A percentile compares a stretch with the other conserved stretches of the same genome.
Conservation (phyloP, 2,329 filamentous ascomycete genomes). For the Penicillium sp. region DNA sequence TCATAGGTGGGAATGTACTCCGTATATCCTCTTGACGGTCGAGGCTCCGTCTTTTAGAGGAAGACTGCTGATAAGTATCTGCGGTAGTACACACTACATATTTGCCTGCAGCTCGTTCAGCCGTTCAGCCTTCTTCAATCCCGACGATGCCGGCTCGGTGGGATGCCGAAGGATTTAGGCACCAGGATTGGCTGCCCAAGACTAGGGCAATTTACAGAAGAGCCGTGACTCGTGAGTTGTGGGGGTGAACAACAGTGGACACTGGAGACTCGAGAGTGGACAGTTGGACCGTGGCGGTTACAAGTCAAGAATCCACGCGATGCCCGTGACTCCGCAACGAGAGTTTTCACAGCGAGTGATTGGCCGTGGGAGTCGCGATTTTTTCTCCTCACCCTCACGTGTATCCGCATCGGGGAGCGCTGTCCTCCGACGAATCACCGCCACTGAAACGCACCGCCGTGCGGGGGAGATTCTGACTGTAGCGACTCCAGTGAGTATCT, state of each 20-base stretch:
- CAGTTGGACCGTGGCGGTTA: too few species aligned
- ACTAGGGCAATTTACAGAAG: not conserved
- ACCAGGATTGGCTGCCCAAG: constrained; percentile 6
- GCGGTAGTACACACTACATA: not conserved
- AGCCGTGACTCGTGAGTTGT: not conserved
- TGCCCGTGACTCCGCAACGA: not conserved
- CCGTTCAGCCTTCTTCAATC: not conserved
- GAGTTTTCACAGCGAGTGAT: constrained; percentile 8
- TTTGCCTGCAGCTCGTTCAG: not conserved
- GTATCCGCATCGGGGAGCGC: constrained; percentile 19
- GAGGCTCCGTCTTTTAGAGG: not conserved
- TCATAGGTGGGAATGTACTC: not conserved
- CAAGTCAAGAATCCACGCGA: not conserved
- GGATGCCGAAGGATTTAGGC: constrained; percentile 8
- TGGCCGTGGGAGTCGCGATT: constrained; percentile 1
- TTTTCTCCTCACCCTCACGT: constrained; percentile 13
- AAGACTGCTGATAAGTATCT: not conserved
- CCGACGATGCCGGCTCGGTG: constrained; percentile 6
- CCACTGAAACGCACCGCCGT: not conserved
- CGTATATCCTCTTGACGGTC: not conserved
- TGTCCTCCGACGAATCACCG: constrained; percentile 25
- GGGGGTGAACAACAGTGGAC: too few species aligned
- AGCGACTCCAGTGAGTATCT: not conserved
- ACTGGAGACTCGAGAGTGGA: too few species aligned
- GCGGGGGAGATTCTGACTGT: not conserved